Conservation (phyloP, 2,329 filamentous ascomycete species). For the Monilinia laxa region DNA sequence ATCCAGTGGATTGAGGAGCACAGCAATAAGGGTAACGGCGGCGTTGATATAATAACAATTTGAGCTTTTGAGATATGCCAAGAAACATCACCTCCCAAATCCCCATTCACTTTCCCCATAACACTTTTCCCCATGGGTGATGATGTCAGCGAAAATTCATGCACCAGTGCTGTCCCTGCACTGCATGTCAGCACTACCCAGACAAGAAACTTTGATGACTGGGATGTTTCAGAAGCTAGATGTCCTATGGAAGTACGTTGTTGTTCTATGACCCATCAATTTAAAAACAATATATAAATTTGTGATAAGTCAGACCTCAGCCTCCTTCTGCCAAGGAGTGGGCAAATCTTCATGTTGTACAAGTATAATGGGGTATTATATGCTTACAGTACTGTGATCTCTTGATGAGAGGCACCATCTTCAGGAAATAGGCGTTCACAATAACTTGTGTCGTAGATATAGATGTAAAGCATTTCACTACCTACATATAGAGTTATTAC, state of each 20-base stretch:
- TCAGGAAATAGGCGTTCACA: not conserved
- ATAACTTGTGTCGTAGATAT: not conserved
- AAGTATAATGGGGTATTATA: not conserved
- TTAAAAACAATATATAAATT: not conserved
- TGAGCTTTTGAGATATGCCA: constrained; percentile 14
- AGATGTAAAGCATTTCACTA: not conserved
- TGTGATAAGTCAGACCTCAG: not conserved
- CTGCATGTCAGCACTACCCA: constrained; percentile 15
- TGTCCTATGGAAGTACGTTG: not conserved
- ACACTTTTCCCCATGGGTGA: not conserved
- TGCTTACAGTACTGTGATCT: not conserved
- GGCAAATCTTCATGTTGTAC: not conserved
- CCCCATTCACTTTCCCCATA: not conserved
- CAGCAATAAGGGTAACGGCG: constrained; percentile 11
- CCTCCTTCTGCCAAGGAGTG: constrained; percentile 13
- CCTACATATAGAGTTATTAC: not conserved
- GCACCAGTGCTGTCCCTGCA: constrained; percentile 14
- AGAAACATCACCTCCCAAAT: not conserved
- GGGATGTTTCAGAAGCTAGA: constrained; percentile 6
- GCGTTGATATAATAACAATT: constrained; percentile 16
- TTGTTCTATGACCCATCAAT: not conserved
- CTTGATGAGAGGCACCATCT: not conserved
- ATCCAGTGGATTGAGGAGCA: not conserved
- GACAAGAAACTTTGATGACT: not conserved
- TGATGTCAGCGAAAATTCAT: constrained; percentile 14